Evolutionary conservation across 2,329 filamentous ascomycete species (phyloP).

Genomic region (Fusarium sp.): DNA sequence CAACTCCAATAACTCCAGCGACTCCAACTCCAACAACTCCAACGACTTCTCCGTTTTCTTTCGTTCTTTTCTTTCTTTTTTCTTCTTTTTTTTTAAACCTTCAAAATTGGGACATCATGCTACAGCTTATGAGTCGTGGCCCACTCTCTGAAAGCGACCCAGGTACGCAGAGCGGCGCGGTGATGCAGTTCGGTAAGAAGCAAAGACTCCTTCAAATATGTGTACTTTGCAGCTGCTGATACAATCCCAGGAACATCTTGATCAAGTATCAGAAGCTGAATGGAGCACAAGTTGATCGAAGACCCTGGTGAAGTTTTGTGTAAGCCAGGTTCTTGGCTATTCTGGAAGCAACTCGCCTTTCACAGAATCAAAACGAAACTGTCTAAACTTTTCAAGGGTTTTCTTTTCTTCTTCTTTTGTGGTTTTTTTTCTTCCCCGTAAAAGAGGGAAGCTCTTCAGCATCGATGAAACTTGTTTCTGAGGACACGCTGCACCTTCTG

Average conservation of each 20-base stretch:
- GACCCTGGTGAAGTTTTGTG: background rate
- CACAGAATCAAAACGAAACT: background rate
- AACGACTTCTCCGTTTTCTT: too few species aligned
- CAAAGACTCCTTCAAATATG: background rate
- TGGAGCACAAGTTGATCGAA: background rate
- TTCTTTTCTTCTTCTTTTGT: too few species aligned
- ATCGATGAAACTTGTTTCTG: background rate
- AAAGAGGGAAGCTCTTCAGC: background rate
- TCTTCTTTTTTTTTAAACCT: background rate
- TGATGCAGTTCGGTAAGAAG: background rate
- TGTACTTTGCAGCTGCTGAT: background rate
- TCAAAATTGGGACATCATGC: background rate
- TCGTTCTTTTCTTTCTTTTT: background rate
- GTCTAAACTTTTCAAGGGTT: background rate
- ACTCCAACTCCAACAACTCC: too few species aligned
- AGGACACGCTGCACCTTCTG: background rate
- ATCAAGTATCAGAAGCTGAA: background rate
- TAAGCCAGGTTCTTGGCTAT: background rate
- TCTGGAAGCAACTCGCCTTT: background rate
- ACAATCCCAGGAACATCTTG: too few species aligned
- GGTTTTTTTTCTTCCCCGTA: background rate
- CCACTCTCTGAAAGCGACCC: conserved; percentile 3
- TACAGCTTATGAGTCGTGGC: background rate
- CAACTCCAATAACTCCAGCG: too few species aligned
- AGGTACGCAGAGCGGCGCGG: background rate